phyloP scores from a whole-genome alignment of 176 grass and related monocot genomes.

The Raddia distichophylla region DNA sequence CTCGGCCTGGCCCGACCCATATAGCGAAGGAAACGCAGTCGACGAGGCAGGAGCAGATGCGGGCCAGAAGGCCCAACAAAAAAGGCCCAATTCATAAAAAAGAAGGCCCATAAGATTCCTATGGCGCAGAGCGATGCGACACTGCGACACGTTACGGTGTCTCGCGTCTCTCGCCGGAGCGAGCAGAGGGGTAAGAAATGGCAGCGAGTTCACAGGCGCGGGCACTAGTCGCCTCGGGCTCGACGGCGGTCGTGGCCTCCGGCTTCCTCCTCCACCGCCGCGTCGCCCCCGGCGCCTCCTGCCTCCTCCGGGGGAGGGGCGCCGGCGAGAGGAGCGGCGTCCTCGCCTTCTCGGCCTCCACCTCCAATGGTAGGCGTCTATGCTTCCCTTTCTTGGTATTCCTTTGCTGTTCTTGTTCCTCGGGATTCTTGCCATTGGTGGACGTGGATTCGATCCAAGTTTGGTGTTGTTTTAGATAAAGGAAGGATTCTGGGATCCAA shows the following conservation, averaged over 20 bases:
- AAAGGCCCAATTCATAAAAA: neutral
- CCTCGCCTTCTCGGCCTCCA: slow-evolving; percentile 31
- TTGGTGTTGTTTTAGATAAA: neutral
- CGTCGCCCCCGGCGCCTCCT: neutral
- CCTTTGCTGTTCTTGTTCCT: neutral
- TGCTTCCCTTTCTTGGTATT: neutral
- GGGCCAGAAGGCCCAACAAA: neutral
- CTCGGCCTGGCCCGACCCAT: neutral
- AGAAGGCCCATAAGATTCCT: neutral
- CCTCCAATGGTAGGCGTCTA: slow-evolving; percentile 45
- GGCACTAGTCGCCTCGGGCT: slow-evolving; percentile 32
- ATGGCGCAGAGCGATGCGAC: slow-evolving; percentile 39
- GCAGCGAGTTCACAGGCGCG: neutral
- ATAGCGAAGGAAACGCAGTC: neutral
- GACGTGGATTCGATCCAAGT: neutral
- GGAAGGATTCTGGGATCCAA: neutral
- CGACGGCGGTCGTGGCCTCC: neutral
- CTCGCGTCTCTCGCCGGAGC: neutral
- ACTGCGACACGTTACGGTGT: slow-evolving; percentile 9
- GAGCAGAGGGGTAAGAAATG: slow-evolving; percentile 1
- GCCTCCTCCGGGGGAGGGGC: neutral
- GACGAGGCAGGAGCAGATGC: neutral
- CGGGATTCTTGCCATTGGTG: neutral
- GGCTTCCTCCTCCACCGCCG: slow-evolving; percentile 14
- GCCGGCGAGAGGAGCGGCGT: slow-evolving; percentile 9